These are phyloP conservation scores for Mycotypha africana DNA, from an alignment of 371 early-diverging fungal genomes.

Conservation along the genomic window DNA sequence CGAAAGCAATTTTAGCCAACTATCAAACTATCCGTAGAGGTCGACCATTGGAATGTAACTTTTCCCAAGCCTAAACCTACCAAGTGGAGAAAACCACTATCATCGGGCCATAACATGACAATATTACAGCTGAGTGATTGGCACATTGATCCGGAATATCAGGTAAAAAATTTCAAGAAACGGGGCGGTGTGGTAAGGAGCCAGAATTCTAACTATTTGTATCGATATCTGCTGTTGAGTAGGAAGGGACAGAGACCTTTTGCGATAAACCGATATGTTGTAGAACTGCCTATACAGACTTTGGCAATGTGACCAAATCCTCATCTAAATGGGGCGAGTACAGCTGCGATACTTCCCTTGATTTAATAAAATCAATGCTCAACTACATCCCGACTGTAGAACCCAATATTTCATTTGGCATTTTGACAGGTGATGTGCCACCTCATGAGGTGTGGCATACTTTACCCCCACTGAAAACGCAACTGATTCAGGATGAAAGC, in stretches of 20 bases:
- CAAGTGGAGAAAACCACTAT: conserved; percentile 11
- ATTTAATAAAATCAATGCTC: conserved; percentile 42
- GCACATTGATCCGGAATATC: conserved; percentile 55
- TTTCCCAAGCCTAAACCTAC: conserved; percentile 51
- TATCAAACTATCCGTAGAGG: too few species aligned
- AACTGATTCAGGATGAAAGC: conserved; percentile 32
- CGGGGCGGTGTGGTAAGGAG: too few species aligned
- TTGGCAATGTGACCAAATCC: conserved; percentile 17
- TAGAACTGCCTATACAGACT: conserved; percentile 36
- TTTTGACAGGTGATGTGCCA: conserved; percentile 60
- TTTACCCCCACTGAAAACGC: conserved; percentile 31
- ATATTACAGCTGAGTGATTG: conserved; percentile 60
- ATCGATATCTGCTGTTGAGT: too few species aligned
- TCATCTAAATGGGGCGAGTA: conserved; percentile 30
- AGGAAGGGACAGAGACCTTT: conserved; percentile 45
- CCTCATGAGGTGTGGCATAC: conserved; percentile 62
- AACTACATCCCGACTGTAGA: conserved; percentile 33
- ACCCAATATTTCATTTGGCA: conserved; percentile 40
- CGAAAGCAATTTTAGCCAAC: too few species aligned
- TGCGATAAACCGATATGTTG: conserved; percentile 58
- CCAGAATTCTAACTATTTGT: too few species aligned
- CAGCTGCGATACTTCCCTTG: conserved; percentile 44
- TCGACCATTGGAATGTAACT: conserved; percentile 29
- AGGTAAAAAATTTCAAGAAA: conserved; percentile 11
- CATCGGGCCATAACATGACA: conserved; percentile 34